Evolutionary conservation across 2,329 filamentous ascomycete genomes (phyloP).

Genomic region (Monilinia aucupariae): DNA sequence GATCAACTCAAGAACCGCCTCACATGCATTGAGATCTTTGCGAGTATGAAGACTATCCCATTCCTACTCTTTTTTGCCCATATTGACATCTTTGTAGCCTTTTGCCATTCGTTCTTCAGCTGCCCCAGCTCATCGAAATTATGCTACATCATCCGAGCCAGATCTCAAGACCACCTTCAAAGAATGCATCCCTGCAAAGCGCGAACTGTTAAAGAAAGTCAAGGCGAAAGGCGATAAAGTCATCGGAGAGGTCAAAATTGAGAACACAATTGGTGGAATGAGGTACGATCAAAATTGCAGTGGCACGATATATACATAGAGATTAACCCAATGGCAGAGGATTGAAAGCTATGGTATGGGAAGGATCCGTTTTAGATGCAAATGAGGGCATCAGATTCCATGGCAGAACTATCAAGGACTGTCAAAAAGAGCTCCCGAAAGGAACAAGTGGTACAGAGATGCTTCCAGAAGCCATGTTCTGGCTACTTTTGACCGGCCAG

Average conservation of each 20-base stretch:
- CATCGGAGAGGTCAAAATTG: slow-evolving; percentile 87
- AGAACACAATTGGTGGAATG: slow-evolving; percentile 95
- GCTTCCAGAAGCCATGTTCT: slow-evolving; percentile 99
- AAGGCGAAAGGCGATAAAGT: slow-evolving; percentile 78
- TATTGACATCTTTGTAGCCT: slow-evolving; percentile 24
- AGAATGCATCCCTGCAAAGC: slow-evolving; percentile 81
- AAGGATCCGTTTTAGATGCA: slow-evolving; percentile 92
- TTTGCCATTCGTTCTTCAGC: slow-evolving; percentile 34
- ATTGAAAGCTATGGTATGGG: slow-evolving; percentile 97
- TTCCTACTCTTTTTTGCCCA: neutral
- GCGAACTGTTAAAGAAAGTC: slow-evolving; percentile 88
- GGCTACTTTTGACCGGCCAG: slow-evolving; percentile 90
- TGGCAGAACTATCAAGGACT: slow-evolving; percentile 96
- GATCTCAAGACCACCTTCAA: slow-evolving; percentile 85
- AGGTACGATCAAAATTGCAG: slow-evolving; percentile 44
- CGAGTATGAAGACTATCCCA: slow-evolving; percentile 46
- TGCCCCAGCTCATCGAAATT: slow-evolving; percentile 46
- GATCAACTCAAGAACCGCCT: slow-evolving; percentile 56
- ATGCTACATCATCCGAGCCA: slow-evolving; percentile 73
- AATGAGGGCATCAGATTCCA: slow-evolving; percentile 98
- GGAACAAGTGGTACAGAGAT: slow-evolving; percentile 90
- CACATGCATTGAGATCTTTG: slow-evolving; percentile 57
- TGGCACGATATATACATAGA: neutral
- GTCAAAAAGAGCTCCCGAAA: slow-evolving; percentile 89
- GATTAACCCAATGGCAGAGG: slow-evolving; percentile 46